A percentile compares a stretch with the other conserved stretches of the same genome.
Evolutionary conservation across 371 early-diverging fungal species (phyloP).

Genomic region (Mucor irregularis): DNA sequence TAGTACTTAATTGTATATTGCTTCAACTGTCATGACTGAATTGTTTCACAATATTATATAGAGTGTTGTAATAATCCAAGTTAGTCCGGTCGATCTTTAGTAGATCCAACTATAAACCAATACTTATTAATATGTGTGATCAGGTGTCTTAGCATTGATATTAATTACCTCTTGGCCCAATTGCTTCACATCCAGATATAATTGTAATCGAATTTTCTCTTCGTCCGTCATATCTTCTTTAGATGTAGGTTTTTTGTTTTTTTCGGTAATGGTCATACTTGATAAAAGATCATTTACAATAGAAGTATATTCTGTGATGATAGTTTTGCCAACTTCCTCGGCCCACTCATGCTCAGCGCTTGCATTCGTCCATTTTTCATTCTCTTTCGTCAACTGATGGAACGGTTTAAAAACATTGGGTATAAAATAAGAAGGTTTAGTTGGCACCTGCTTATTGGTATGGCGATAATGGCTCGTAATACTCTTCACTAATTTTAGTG

Average conservation of each 20-base stretch:
- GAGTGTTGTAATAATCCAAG: not conserved
- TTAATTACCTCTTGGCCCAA: constrained; percentile 55
- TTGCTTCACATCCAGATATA: constrained; percentile 54
- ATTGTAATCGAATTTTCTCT: constrained; percentile 64
- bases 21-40: not conserved
- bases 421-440: constrained; percentile 65
- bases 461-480: constrained; percentile 57
- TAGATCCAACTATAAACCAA: not conserved
- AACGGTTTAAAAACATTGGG: constrained; percentile 59
- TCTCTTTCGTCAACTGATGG: constrained; percentile 38
- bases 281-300: constrained; percentile 31
- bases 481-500: constrained; percentile 42
- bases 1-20: too few relatives aligned
- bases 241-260: constrained; percentile 18
- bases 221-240: constrained; percentile 36
- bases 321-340: constrained; percentile 29
- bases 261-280: constrained; percentile 31
- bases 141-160: not conserved
- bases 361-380: constrained; percentile 22
- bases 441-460: constrained; percentile 56
- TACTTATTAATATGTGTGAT: not conserved
- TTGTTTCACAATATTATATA: not conserved
- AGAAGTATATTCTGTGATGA: constrained; percentile 31
- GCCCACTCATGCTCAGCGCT: constrained; percentile 29
- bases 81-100: constrained; percentile 5